These are phyloP conservation scores for Hericium erinaceus DNA, from an alignment of 768 basidiomycete species.

Conservation along the genomic window DNA sequence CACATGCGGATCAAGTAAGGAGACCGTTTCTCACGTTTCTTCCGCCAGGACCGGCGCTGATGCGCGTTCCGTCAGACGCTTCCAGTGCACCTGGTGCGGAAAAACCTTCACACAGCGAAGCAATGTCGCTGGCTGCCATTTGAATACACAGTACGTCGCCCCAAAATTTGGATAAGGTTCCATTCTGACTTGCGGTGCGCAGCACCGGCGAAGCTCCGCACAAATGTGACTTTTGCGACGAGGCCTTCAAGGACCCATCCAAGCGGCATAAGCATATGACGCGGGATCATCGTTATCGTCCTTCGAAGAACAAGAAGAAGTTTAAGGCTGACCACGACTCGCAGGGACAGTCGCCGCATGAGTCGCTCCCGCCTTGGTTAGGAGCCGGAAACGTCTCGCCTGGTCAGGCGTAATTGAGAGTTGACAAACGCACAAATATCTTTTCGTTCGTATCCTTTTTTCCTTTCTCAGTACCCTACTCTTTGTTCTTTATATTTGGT, in stretches of 20 bases:
- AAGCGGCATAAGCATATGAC: constrained; percentile 53
- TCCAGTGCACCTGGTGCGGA: constrained; percentile 40
- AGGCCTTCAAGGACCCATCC: constrained; percentile 56
- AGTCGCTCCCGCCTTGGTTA: constrained; percentile 15
- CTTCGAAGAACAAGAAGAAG: constrained; percentile 34
- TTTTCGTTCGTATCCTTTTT: no score
- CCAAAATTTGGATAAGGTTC: constrained; percentile 7
- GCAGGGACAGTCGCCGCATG: constrained; percentile 17
- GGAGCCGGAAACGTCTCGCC: not conserved
- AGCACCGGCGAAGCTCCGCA: constrained; percentile 54
- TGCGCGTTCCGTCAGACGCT: constrained; percentile 30
- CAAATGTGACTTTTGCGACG: constrained; percentile 42
- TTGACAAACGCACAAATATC: no score
- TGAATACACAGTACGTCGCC: constrained; percentile 42
- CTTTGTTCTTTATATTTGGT: no score
- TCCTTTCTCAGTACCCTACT: no score
- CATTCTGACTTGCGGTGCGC: not conserved
- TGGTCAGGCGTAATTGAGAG: no score
- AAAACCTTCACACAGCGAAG: constrained; percentile 53
- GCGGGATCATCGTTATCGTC: constrained; percentile 39
- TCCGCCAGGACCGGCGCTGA: constrained; percentile 11
- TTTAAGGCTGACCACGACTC: constrained; percentile 6
- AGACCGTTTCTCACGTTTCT: constrained; percentile 6
- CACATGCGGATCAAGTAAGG: constrained; percentile 53
- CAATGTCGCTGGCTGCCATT: constrained; percentile 44